A percentile compares a stretch with the other conserved stretches of the same genome.
phyloP scores from a whole-genome alignment of 352 stramenopile species.

The Phytopythium boreale region DNA sequence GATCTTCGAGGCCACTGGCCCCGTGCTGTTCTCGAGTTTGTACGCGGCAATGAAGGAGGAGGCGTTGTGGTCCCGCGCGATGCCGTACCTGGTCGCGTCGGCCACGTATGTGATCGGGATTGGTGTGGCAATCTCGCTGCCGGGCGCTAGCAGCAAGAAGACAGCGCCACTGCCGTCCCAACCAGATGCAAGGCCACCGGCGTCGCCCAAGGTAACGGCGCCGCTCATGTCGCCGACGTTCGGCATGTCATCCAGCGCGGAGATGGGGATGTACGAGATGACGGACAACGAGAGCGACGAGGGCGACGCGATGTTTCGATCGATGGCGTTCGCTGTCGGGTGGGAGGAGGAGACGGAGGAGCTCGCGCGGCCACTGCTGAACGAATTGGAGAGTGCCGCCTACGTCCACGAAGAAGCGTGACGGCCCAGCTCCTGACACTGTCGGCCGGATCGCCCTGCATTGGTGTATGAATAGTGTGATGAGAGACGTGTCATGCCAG shows the following conservation, averaged over 20 bases:
- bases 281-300: conserved; percentile 4
- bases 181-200: too few species aligned
- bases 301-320: not conserved
- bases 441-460: not conserved
- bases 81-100: conserved; percentile 60
- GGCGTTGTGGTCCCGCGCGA: conserved; percentile 35
- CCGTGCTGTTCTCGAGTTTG: conserved; percentile 51
- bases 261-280: conserved; percentile 2
- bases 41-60: conserved; percentile 52
- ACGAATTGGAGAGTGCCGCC: not conserved
- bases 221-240: conserved; percentile 3
- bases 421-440: not conserved
- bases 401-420: not conserved
- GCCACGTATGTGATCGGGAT: conserved; percentile 48
- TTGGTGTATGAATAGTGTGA: not conserved
- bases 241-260: conserved; percentile 4
- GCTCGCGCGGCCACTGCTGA: conserved; percentile 1
- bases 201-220: not conserved
- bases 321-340: not conserved
- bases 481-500: not conserved
- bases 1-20: conserved; percentile 58
- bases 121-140: conserved; percentile 43
- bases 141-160: conserved; percentile 6
- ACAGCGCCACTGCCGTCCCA: not conserved
- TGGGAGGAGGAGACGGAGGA: conserved; percentile 1